These are phyloP conservation scores for Colletotrichum acutatum DNA, from an alignment of 2,329 filamentous ascomycete genomes.

Conservation along the genomic window DNA sequence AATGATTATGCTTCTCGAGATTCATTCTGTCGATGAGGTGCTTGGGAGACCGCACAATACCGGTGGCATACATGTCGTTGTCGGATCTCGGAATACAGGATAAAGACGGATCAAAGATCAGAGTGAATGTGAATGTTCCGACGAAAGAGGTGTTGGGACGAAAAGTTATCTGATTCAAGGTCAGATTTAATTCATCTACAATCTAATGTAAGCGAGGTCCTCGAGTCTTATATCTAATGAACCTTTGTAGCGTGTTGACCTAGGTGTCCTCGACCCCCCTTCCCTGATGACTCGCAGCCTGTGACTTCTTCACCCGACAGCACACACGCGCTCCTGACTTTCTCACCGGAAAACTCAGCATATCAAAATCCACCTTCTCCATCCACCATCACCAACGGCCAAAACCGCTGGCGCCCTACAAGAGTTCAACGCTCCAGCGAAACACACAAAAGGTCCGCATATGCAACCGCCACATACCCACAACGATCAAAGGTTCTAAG, in stretches of 20 bases:
- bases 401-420: background rate
- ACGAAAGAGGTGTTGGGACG: background rate
- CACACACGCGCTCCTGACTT: no score
- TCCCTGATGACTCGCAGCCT: background rate
- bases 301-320: background rate
- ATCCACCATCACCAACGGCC: background rate
- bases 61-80: constrained; percentile 24
- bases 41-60: constrained; percentile 2
- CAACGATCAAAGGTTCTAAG: background rate
- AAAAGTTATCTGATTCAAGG: background rate
- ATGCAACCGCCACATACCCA: background rate
- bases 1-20: constrained; percentile 2
- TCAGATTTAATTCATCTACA: background rate
- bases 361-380: background rate
- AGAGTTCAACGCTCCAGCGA: background rate
- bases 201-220: background rate
- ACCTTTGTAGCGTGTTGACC: background rate
- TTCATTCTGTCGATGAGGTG: constrained; percentile 3
- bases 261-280: background rate
- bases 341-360: background rate
- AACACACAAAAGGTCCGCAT: background rate
- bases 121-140: background rate
- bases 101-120: background rate
- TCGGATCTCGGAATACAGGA: background rate
- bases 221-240: background rate